Conservation (phyloP, 2,329 filamentous ascomycete genomes). For the Colletotrichum siamense region DNA sequence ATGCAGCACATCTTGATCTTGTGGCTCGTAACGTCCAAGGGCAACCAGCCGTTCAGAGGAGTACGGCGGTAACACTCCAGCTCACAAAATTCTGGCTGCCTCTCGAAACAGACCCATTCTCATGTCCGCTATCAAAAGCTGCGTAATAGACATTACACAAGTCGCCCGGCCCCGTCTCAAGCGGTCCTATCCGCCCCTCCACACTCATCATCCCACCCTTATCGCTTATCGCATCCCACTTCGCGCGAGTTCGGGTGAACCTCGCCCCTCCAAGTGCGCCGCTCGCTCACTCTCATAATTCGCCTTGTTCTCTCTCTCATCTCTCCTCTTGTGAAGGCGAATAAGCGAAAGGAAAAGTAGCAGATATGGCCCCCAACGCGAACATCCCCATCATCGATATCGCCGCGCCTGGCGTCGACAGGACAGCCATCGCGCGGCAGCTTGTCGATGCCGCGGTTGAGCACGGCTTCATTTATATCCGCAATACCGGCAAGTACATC, state of each 20-base stretch:
- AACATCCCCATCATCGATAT: conserved; percentile 86
- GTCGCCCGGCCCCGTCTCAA: background rate
- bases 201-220: conserved; percentile 11
- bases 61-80: background rate
- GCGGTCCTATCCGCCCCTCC: conserved; percentile 4
- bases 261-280: background rate
- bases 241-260: conserved; percentile 1
- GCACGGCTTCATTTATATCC: conserved; percentile 90
- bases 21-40: background rate
- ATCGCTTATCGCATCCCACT: conserved; percentile 23
- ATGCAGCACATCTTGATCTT: background rate
- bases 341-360: background rate
- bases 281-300: background rate
- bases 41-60: background rate
- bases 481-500: conserved; percentile 75
- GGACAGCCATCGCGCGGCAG: conserved; percentile 64
- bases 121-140: background rate
- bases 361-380: conserved; percentile 37
- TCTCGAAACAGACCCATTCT: background rate
- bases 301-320: background rate
- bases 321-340: background rate
- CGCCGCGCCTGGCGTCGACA: conserved; percentile 60
- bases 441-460: conserved; percentile 81
- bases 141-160: conserved; percentile 15
- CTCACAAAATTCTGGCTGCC: background rate